Conservation (phyloP, 306 rosid species). For the barrel medic (Medicago truncatula) region DNA sequence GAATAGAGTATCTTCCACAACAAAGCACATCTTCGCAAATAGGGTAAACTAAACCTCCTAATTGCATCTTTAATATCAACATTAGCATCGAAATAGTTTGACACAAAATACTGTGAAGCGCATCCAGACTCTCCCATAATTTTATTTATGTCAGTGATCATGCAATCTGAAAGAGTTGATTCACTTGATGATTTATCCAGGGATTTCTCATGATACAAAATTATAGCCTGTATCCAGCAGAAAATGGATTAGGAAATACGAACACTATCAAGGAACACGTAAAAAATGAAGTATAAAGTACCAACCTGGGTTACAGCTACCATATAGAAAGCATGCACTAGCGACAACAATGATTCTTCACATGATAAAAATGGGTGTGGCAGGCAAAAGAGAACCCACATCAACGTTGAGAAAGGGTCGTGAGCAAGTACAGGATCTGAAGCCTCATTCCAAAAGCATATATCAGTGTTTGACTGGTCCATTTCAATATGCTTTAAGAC, state of each 20-base stretch:
- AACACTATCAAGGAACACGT: conserved; percentile 25
- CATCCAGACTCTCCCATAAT: conserved; percentile 59
- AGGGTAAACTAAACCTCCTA: conserved; percentile 74
- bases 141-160: conserved; percentile 72
- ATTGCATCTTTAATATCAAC: conserved; percentile 65
- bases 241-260: conserved; percentile 40
- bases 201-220: conserved; percentile 60
- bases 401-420: conserved; percentile 92
- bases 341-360: conserved; percentile 77
- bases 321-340: conserved; percentile 82
- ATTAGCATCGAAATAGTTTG: conserved; percentile 60
- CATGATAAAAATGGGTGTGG: conserved; percentile 84
- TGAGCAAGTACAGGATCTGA: conserved; percentile 83
- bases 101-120: conserved; percentile 58
- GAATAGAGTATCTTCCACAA: conserved; percentile 72
- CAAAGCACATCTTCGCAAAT: conserved; percentile 89
- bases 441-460: conserved; percentile 79
- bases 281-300: conserved; percentile 32
- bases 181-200: conserved; percentile 46
- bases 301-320: conserved; percentile 89
- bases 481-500: conserved; percentile 59
- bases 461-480: conserved; percentile 56
- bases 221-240: conserved; percentile 66
- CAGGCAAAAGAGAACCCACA: conserved; percentile 95
- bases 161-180: conserved; percentile 59